Evolutionary conservation across 768 basidiomycete species (phyloP).

Genomic region (Panus rudis): DNA sequence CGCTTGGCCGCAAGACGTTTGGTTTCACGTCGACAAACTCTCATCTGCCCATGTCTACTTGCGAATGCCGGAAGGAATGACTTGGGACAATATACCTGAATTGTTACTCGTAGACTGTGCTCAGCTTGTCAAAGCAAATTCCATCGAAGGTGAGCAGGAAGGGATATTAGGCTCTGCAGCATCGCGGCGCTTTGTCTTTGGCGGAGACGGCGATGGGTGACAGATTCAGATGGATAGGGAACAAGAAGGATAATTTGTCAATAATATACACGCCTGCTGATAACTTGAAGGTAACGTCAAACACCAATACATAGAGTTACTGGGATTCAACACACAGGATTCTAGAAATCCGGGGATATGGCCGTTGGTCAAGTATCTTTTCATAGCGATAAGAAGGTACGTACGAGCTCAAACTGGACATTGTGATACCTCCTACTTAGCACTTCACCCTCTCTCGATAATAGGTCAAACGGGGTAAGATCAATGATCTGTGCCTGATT

Average conservation of each 20-base stretch:
- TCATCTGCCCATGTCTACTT: constrained; percentile 96
- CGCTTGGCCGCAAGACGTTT: constrained; percentile 81
- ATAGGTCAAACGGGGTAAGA: constrained; percentile 74
- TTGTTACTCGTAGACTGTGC: constrained; percentile 77
- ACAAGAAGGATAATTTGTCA: constrained; percentile 91
- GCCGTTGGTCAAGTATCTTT: constrained; percentile 95
- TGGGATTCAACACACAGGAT: neutral
- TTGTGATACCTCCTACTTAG: neutral
- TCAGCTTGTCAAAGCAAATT: constrained; percentile 96
- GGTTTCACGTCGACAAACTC: constrained; percentile 98
- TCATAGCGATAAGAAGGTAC: constrained; percentile 80
- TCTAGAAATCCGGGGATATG: constrained; percentile 96
- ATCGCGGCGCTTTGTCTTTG: neutral
- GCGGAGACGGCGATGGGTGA: neutral
- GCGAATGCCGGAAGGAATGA: constrained; percentile 75
- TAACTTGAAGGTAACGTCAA: constrained; percentile 84
- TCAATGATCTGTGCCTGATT: neutral
- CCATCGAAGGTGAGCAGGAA: constrained; percentile 79
- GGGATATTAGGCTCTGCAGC: too few species aligned
- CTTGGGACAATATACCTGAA: constrained; percentile 85
- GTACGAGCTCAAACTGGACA: constrained; percentile 8
- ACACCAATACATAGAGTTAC: neutral
- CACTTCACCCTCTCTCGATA: neutral
- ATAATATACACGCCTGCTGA: constrained; percentile 91
- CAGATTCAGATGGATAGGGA: constrained; percentile 46